Conservation (phyloP, 805 yeast species). For the Priceomyces carsonii region DNA sequence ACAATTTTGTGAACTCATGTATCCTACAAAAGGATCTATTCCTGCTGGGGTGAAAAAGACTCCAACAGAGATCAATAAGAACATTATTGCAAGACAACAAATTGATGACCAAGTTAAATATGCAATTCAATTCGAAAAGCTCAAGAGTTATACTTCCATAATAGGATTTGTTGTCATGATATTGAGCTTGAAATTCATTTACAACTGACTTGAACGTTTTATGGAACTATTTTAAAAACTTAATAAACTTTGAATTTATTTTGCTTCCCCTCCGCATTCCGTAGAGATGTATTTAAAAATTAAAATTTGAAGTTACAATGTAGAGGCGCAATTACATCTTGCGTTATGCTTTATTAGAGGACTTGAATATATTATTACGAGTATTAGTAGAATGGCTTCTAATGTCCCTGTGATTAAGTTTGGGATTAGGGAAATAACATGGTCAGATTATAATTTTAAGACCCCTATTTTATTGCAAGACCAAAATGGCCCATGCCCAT, state of each 20-base stretch:
- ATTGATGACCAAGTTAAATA: conserved; percentile 30
- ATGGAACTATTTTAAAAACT: too few relatives aligned
- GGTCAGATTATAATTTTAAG: conserved; percentile 36
- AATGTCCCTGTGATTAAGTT: conserved; percentile 9
- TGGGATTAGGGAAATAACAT: conserved; percentile 25
- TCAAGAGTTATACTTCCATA: too few relatives aligned
- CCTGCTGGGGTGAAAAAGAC: conserved; percentile 51
- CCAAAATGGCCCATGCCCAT: conserved; percentile 84
- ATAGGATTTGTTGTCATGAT: too few relatives aligned
- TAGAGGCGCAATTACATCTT: too few relatives aligned
- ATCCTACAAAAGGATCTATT: conserved; percentile 54
- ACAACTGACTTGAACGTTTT: too few relatives aligned
- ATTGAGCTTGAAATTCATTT: too few relatives aligned
- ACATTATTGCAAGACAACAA: conserved; percentile 35
- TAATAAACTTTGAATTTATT: too few relatives aligned
- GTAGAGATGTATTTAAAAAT: too few relatives aligned
- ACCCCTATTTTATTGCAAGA: conserved; percentile 74
- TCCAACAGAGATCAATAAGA: conserved; percentile 39
- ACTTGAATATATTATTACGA: too few relatives aligned
- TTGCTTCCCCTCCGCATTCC: too few relatives aligned
- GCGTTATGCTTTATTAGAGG: too few relatives aligned
- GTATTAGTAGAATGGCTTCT: not conserved
- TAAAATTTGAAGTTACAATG: too few relatives aligned
- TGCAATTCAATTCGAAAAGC: conserved; percentile 11
- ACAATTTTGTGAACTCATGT: conserved; percentile 78